These are phyloP conservation scores for Podospora tetraspora DNA, from an alignment of 495 filamentous ascomycete species.

Conservation along the genomic window DNA sequence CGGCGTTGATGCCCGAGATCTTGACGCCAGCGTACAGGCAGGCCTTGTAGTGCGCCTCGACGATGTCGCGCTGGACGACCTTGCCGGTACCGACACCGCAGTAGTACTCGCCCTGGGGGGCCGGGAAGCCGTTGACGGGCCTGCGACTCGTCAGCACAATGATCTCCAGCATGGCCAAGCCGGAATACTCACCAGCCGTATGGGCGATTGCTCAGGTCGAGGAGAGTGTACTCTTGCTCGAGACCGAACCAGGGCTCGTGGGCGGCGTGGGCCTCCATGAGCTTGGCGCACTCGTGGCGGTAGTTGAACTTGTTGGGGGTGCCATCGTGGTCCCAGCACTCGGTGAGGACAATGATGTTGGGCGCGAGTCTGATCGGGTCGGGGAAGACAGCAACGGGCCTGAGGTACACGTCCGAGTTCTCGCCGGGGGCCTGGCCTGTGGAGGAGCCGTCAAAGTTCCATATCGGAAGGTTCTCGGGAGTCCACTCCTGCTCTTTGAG, in stretches of 20 bases:
- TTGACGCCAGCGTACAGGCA: slow-evolving; percentile 88
- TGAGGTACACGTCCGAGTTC: slow-evolving; percentile 96
- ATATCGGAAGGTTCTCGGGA: slow-evolving; percentile 85
- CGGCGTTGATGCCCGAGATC: slow-evolving; percentile 97
- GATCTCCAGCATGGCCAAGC: neutral
- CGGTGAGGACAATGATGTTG: slow-evolving; percentile 95
- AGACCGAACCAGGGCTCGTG: slow-evolving; percentile 96
- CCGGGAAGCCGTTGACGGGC: slow-evolving; percentile 79
- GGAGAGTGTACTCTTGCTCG: slow-evolving; percentile 73
- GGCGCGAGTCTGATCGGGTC: slow-evolving; percentile 78
- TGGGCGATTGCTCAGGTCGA: slow-evolving; percentile 79
- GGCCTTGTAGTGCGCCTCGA: slow-evolving; percentile 97
- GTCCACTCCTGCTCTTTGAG: slow-evolving; percentile 56
- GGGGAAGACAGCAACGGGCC: slow-evolving; percentile 79
- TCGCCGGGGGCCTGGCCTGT: slow-evolving; percentile 91
- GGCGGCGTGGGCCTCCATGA: slow-evolving; percentile 81
- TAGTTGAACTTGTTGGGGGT: slow-evolving; percentile 98
- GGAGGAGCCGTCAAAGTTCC: slow-evolving; percentile 99
- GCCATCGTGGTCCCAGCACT: slow-evolving; percentile 95
- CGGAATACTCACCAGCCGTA: slow-evolving; percentile 77
- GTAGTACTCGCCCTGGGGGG: slow-evolving; percentile 94
- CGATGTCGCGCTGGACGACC: slow-evolving; percentile 97
- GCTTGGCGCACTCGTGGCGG: slow-evolving; percentile 59
- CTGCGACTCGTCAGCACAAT: neutral
- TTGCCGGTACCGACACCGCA: slow-evolving; percentile 96